phyloP scores from a whole-genome alignment of 306 rosid species.

The Morella rubra region DNA sequence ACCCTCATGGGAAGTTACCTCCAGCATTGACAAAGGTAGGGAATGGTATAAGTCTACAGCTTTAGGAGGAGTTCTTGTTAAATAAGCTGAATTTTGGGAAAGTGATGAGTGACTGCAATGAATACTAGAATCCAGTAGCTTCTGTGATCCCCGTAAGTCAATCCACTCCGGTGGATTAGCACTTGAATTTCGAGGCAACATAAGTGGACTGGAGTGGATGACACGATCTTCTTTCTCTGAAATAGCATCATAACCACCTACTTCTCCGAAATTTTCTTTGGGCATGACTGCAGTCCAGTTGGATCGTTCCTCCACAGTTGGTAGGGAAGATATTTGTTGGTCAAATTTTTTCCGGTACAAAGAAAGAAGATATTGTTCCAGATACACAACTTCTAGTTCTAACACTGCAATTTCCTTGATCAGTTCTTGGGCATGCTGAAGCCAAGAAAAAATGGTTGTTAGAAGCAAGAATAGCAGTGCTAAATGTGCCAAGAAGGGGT shows the following conservation, averaged over 20 bases:
- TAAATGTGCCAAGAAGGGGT: not conserved
- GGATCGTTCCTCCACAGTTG: conserved; percentile 42
- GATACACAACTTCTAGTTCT: conserved; percentile 69
- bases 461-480: conserved; percentile 10
- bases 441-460: conserved; percentile 23
- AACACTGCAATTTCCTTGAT: conserved; percentile 75
- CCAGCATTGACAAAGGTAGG: conserved; percentile 84
- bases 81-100: conserved; percentile 65
- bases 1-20: conserved; percentile 46
- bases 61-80: conserved; percentile 54
- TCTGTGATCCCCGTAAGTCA: conserved; percentile 40
- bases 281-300: conserved; percentile 33
- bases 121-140: conserved; percentile 60
- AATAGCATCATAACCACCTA: conserved; percentile 28
- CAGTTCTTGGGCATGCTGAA: conserved; percentile 70
- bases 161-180: conserved; percentile 34
- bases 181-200: conserved; percentile 41
- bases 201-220: conserved; percentile 27
- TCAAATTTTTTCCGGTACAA: conserved; percentile 67
- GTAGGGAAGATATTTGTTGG: conserved; percentile 48
- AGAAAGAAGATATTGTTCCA: conserved; percentile 80
- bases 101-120: conserved; percentile 70
- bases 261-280: conserved; percentile 26
- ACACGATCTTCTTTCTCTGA: conserved; percentile 41
- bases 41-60: conserved; percentile 73